A percentile compares a stretch with the other conserved stretches of the same genome.
Conservation (phyloP, 208 protist genomes). For the Acanthamoeba culbertsoni region DNA sequence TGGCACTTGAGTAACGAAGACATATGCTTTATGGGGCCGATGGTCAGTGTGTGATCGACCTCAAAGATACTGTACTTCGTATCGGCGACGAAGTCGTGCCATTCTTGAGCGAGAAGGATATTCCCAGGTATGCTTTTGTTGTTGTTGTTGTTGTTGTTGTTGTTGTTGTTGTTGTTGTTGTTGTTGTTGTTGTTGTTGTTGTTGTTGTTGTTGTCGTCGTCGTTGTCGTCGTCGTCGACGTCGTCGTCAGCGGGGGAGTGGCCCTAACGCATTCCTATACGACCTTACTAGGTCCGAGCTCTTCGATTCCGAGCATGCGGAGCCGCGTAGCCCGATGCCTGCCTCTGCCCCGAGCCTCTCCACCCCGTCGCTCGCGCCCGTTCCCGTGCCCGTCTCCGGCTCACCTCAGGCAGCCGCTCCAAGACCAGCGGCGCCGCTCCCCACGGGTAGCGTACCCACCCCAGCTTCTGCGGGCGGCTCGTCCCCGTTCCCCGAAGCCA, state of each 20-base stretch:
- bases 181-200: not conserved
- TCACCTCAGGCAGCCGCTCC: not conserved
- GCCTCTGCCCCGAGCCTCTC: not conserved
- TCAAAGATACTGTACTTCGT: slow-evolving; percentile 68
- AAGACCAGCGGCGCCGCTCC: not conserved
- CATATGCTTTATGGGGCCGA: no score
- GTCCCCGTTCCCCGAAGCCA: not conserved
- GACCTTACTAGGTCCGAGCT: slow-evolving; percentile 24
- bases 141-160: not conserved
- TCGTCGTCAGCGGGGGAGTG: no score
- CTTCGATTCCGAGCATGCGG: not conserved
- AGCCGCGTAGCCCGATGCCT: not conserved
- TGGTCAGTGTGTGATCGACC: slow-evolving; percentile 72
- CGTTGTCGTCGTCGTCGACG: no score
- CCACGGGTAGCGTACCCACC: not conserved
- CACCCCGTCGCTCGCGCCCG: not conserved
- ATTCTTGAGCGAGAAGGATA: slow-evolving; percentile 74
- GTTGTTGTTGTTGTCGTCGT: no score
- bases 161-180: no score
- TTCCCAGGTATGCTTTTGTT: not conserved
- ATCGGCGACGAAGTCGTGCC: slow-evolving; percentile 75
- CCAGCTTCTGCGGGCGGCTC: not conserved
- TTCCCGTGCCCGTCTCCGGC: not conserved
- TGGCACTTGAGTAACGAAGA: no score
- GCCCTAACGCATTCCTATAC: no score